phyloP scores from a whole-genome alignment of 257 asterid species.

The Solanum paucissectum region DNA sequence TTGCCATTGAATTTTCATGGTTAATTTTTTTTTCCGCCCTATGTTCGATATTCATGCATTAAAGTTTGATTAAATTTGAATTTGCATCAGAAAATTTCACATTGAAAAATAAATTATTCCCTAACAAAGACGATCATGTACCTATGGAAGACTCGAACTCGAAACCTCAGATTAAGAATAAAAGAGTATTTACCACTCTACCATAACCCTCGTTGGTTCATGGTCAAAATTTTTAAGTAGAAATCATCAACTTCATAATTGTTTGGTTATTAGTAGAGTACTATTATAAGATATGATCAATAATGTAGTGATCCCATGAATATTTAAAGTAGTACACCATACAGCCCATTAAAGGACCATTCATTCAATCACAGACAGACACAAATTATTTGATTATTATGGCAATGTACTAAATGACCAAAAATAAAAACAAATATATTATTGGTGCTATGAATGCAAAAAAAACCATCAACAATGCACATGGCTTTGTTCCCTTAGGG shows the following conservation, averaged over 20 bases:
- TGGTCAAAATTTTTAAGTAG: neutral
- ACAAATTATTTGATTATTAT: neutral
- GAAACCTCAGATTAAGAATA: too few species aligned
- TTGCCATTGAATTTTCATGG: neutral
- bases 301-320: slow-evolving; percentile 1
- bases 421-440: neutral
- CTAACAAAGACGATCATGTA: neutral
- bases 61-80: too few species aligned
- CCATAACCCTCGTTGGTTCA: neutral
- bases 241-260: neutral
- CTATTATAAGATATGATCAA: neutral
- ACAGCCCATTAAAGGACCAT: neutral
- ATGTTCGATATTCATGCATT: neutral
- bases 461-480: slow-evolving; percentile 49
- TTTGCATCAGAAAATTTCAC: too few species aligned
- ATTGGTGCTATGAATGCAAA: slow-evolving; percentile 18
- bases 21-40: too few species aligned
- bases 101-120: too few species aligned
- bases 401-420: neutral
- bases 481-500: slow-evolving; percentile 53
- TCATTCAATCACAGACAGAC: neutral
- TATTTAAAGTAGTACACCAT: neutral
- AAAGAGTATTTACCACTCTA: neutral
- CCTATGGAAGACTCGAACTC: neutral
- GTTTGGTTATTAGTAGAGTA: neutral